Evolutionary conservation across 2,329 filamentous ascomycete genomes (phyloP), one percentile per base, ranked within the genome.

Genomic region (Fonsecaea multimorphosa): DNA sequence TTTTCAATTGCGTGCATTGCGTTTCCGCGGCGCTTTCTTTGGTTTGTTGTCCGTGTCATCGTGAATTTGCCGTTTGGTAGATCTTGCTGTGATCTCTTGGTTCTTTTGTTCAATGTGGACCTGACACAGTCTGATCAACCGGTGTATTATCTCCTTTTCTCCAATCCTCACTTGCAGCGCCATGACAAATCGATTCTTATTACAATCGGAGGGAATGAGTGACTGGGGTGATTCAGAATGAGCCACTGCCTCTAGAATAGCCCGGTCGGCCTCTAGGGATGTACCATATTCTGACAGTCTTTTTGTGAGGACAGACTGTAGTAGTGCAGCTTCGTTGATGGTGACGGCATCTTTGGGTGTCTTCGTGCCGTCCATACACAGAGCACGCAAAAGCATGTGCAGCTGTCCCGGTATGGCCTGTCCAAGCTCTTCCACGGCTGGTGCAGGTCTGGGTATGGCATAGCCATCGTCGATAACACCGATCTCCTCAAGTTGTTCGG

Each of bases 391-490:
- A 5, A 81, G 72, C 44, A 79, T 58, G 24, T 80, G 71, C 16
- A 81, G 70, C 61, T 80, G 79, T 7, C 75, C 74, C 4, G 79
- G 75, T 2, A 81, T 68, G 38, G 76, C 73, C 29, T 80, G 77
- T 38, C 71, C 52, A 24, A 80, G 64, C 7, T 72, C 64, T 53
- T 73, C 69, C 8, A 73, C 69, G 31, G 40, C 34, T 11, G 22
- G 14, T 22, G 72, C 70, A 4, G 77, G 75, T 34, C 76, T 73
- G 2, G 74, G 71, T 46, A 92, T 81, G 54, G 92, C 88, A 70
- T 93, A 93, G 19, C 85, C 87, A 38, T 93, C 90, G 60, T 95
- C 92, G 2, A 91, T 77, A 9, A 92, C 82, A 46, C 80, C 84
- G 61, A 85, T 74, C 24, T 90, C 87, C 6, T 88, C 85, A 12